Percentiles rank a stretch among this genome's conserved stretches.
Conservation (phyloP, 306 rosid genomes). For the Luffa aegyptiaca region DNA sequence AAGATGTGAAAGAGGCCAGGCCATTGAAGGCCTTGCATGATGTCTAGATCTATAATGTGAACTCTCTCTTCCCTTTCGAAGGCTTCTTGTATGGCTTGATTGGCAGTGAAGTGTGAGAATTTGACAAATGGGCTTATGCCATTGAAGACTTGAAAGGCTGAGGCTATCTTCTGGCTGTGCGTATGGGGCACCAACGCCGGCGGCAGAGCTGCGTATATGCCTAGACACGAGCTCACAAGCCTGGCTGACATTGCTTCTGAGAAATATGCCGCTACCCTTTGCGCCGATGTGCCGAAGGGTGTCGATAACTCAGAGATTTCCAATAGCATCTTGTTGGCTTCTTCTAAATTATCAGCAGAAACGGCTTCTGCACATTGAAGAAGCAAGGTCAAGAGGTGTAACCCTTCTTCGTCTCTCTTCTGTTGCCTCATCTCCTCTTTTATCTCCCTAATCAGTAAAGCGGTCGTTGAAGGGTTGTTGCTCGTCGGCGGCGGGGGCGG, state of each 20-base stretch:
- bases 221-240: constrained; percentile 79
- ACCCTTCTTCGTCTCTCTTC: constrained; percentile 78
- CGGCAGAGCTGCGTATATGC: constrained; percentile 70
- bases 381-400: constrained; percentile 72
- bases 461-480: neutral
- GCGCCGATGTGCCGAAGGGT: constrained; percentile 90
- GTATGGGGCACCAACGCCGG: constrained; percentile 18
- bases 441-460: constrained; percentile 32
- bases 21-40: constrained; percentile 98
- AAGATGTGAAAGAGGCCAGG: constrained; percentile 89
- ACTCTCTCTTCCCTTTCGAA: constrained; percentile 87
- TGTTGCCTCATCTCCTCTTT: constrained; percentile 69
- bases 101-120: constrained; percentile 96
- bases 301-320: constrained; percentile 86
- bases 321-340: constrained; percentile 67
- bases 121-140: constrained; percentile 91
- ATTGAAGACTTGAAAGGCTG: constrained; percentile 92
- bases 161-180: constrained; percentile 77
- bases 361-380: constrained; percentile 96
- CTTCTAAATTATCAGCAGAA: constrained; percentile 73
- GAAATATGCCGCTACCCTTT: constrained; percentile 92
- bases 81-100: constrained; percentile 94
- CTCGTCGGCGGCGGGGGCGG: neutral
- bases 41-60: constrained; percentile 86
- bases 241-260: constrained; percentile 96